Conservation (phyloP, 345 rosid genomes). For the Heritiera littoralis region DNA sequence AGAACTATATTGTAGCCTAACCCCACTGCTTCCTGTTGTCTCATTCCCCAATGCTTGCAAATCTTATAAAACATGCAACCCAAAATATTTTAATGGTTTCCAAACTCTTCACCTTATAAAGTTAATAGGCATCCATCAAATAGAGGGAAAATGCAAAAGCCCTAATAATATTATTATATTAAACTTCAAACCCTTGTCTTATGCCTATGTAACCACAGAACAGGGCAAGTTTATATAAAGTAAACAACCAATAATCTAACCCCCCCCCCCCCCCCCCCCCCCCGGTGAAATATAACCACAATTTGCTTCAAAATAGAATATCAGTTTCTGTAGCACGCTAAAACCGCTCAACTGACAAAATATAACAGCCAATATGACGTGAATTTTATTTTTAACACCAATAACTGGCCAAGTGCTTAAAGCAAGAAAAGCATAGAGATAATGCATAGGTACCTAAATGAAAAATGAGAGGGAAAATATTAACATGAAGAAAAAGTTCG, state of each 20-base stretch:
- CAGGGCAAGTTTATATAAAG: neutral
- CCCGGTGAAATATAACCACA: no score
- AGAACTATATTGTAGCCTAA: neutral
- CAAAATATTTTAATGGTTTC: neutral
- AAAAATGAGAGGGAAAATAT: neutral
- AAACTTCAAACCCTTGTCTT: neutral
- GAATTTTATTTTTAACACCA: neutral
- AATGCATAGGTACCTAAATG: neutral
- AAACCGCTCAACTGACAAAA: neutral
- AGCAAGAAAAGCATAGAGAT: neutral
- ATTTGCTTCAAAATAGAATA: no score
- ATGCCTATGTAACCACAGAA: neutral
- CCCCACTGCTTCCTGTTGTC: neutral
- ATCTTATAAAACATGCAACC: neutral
- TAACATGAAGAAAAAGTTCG: neutral
- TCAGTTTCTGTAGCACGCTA: neutral
- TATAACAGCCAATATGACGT: constrained; percentile 5
- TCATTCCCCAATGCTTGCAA: neutral
- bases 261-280: no score
- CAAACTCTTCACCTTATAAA: neutral
- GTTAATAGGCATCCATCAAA: neutral
- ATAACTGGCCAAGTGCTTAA: constrained; percentile 1
- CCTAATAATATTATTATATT: neutral
- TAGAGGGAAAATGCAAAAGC: neutral
- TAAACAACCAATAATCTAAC: neutral